Evolutionary conservation across 2,329 filamentous ascomycete genomes (phyloP).

Genomic region (Alternaria angustiovoidea): DNA sequence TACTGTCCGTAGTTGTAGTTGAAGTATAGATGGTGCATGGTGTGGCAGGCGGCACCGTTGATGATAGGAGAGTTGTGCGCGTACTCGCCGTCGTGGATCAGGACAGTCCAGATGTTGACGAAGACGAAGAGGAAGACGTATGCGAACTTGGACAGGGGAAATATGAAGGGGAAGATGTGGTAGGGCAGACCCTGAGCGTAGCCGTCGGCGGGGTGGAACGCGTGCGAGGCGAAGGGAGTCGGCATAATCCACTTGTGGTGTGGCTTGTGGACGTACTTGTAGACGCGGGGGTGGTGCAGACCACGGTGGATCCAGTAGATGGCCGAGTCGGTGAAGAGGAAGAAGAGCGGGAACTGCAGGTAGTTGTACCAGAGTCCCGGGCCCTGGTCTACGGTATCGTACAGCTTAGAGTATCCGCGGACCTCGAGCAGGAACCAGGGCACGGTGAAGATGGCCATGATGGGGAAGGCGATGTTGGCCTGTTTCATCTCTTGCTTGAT

Average conservation of each 20-base stretch:
- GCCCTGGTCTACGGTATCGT: constrained; percentile 78
- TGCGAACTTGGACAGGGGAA: constrained; percentile 89
- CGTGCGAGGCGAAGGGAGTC: constrained; percentile 88
- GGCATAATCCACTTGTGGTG: constrained; percentile 99
- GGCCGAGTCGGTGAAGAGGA: constrained; percentile 85
- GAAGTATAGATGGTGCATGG: constrained; percentile 80
- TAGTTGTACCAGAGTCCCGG: constrained; percentile 81
- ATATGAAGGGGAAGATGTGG: constrained; percentile 90
- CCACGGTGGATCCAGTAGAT: constrained; percentile 93
- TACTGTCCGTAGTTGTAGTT: constrained; percentile 90
- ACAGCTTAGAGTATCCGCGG: constrained; percentile 84
- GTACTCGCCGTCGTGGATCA: constrained; percentile 97
- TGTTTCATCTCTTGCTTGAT: constrained; percentile 85
- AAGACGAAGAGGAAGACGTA: constrained; percentile 88
- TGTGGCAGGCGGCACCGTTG: constrained; percentile 95
- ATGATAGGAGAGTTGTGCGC: constrained; percentile 88
- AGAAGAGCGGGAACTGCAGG: constrained; percentile 86
- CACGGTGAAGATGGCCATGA: constrained; percentile 82
- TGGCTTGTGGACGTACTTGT: constrained; percentile 92
- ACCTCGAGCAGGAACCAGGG: constrained; percentile 85
- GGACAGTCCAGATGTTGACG: constrained; percentile 96
- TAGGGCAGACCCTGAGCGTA: constrained; percentile 90
- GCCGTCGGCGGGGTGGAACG: constrained; percentile 94
- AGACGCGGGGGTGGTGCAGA: constrained; percentile 80
- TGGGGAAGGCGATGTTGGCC: constrained; percentile 76